phyloP scores from a whole-genome alignment of 1,284 basidiomycete species.

The Malassezia japonica region DNA sequence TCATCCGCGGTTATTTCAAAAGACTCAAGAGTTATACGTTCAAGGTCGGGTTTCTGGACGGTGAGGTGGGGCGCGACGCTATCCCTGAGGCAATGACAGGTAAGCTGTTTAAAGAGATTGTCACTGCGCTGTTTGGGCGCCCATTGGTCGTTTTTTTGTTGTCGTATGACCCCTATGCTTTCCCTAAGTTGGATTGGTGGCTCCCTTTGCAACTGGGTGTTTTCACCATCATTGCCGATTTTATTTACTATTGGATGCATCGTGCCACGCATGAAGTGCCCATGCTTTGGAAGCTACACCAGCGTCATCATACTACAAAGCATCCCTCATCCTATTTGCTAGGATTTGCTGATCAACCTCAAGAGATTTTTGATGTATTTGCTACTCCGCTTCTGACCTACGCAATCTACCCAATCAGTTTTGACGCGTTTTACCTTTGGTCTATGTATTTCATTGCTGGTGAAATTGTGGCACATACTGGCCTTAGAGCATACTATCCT shows the following conservation, averaged over 20 bases:
- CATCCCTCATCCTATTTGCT: conserved; percentile 29
- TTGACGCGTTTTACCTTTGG: conserved; percentile 20
- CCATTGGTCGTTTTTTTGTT: conserved; percentile 15
- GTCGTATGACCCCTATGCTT: conserved; percentile 5
- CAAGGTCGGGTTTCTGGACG: conserved; percentile 32
- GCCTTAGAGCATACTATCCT: conserved; percentile 28
- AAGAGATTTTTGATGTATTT: conserved; percentile 33
- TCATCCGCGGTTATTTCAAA: conserved; percentile 19
- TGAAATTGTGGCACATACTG: conserved; percentile 30
- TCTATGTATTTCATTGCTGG: conserved; percentile 22
- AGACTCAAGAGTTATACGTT: conserved; percentile 15
- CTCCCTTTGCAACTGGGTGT: conserved; percentile 18
- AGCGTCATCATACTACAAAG: conserved; percentile 28
- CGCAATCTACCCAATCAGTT: conserved; percentile 22
- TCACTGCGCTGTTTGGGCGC: conserved; percentile 12
- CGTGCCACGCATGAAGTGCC: conserved; percentile 31
- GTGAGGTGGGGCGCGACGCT: conserved; percentile 19
- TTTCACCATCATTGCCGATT: conserved; percentile 20
- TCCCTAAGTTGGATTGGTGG: conserved; percentile 9
- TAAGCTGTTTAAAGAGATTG: conserved; percentile 10
- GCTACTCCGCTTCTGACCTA: conserved; percentile 27
- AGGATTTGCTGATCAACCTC: conserved; percentile 29
- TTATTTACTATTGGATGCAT: conserved; percentile 37
- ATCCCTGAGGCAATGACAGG: conserved; percentile 23
- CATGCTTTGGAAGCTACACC: conserved; percentile 24